These are phyloP conservation scores for Chaetomiaceae sp. DNA, from an alignment of 2,329 filamentous ascomycete species.

Conservation along the genomic window DNA sequence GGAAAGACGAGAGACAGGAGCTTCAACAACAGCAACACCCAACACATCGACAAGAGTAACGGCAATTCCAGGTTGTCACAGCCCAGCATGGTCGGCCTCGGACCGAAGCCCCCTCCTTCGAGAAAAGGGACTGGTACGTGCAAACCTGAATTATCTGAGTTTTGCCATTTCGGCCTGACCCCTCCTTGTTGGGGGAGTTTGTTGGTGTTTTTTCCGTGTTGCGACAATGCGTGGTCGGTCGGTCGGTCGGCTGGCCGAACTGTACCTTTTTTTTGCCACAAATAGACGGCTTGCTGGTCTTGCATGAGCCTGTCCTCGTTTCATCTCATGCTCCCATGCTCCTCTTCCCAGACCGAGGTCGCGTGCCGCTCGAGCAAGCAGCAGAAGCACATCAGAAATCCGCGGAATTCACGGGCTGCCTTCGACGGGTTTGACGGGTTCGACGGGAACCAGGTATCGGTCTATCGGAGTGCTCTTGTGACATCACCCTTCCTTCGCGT, in stretches of 20 bases:
- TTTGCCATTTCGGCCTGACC: slow-evolving; percentile 3
- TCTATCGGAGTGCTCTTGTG: slow-evolving; percentile 9
- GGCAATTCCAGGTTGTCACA: not conserved
- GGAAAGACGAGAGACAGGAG: not conserved
- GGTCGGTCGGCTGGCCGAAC: too few relatives aligned
- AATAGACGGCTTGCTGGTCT: not conserved
- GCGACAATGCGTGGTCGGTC: too few relatives aligned
- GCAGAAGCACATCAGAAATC: not conserved
- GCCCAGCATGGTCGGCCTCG: slow-evolving; percentile 56
- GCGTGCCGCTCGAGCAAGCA: not conserved
- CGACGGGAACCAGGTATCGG: not conserved
- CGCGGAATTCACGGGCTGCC: too few relatives aligned
- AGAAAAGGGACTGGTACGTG: slow-evolving; percentile 43
- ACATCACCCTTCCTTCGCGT: slow-evolving; percentile 9
- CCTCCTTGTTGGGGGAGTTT: not conserved
- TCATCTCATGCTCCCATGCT: not conserved
- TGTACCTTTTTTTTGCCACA: not conserved
- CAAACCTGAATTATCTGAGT: not conserved
- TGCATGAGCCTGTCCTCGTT: too few relatives aligned
- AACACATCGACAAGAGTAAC: not conserved
- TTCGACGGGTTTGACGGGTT: too few relatives aligned
- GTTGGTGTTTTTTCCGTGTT: not conserved
- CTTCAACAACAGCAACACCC: not conserved
- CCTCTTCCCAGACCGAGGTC: not conserved
- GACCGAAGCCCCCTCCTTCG: slow-evolving; percentile 60